phyloP scores from a whole-genome alignment of 257 asterid species.

The Rauvolfia tetraphylla region DNA sequence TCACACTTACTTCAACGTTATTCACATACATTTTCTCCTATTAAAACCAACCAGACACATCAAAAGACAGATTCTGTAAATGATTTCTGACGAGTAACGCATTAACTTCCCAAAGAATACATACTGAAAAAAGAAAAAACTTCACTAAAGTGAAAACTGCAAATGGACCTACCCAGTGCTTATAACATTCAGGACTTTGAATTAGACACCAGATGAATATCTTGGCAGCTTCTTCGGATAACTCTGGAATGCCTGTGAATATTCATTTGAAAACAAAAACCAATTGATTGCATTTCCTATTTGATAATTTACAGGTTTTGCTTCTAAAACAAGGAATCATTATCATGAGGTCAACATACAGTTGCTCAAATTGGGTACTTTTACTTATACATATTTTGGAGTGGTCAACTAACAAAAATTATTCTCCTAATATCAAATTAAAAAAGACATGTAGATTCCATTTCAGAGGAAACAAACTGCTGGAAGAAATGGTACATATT shows the following conservation, averaged over 20 bases:
- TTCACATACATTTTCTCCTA: slow-evolving; percentile 62
- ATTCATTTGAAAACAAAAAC: slow-evolving; percentile 14
- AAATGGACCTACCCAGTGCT: slow-evolving; percentile 66
- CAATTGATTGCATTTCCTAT: neutral
- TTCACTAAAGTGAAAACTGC: no score
- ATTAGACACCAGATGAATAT: slow-evolving; percentile 76
- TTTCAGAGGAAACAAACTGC: neutral
- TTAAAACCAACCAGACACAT: slow-evolving; percentile 19
- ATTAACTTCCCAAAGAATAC: neutral
- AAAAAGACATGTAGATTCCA: neutral
- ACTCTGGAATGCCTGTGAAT: slow-evolving; percentile 59
- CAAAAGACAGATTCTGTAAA: neutral
- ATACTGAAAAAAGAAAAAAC: neutral
- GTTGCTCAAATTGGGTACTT: neutral
- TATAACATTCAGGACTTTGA: slow-evolving; percentile 71
- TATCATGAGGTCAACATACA: neutral
- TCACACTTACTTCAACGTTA: slow-evolving; percentile 62
- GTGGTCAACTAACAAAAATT: neutral
- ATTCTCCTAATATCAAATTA: neutral
- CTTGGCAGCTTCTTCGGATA: slow-evolving; percentile 61
- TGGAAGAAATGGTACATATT: neutral
- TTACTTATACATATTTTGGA: neutral
- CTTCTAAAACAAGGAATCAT: neutral
- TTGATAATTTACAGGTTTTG: neutral
- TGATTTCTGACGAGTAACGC: neutral